Evolutionary conservation across 1,139 yeast species (phyloP).

Genomic region (Geotrichum carabidarum): DNA sequence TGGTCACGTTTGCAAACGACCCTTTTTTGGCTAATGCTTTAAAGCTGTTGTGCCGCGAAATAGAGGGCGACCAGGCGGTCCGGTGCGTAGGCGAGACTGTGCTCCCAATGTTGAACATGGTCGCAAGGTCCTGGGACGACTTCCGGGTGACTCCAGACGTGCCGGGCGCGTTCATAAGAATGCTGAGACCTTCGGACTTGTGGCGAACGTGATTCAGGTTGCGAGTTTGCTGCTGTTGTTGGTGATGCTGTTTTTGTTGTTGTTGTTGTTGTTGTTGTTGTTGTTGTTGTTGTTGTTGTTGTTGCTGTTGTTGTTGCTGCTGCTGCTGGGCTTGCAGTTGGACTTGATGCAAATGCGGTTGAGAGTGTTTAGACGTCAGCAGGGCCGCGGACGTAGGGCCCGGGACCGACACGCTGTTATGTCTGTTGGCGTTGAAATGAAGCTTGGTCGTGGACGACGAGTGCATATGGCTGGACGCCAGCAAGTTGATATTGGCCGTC

Average conservation of each 20-base stretch:
- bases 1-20: too few species aligned
- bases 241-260: not conserved
- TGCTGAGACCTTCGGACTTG: conserved; percentile 14
- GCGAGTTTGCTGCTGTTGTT: not conserved
- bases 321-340: not conserved
- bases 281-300: not conserved
- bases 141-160: conserved; percentile 8
- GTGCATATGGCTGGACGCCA: not conserved
- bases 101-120: conserved; percentile 14
- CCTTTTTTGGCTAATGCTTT: not conserved
- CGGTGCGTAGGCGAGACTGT: conserved; percentile 11
- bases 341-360: not conserved
- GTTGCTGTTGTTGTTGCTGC: not conserved
- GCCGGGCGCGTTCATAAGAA: not conserved
- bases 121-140: conserved; percentile 14
- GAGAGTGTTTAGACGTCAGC: not conserved
- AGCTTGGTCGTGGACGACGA: not conserved
- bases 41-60: conserved; percentile 15
- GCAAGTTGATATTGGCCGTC: conserved; percentile 15
- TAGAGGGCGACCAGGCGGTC: conserved; percentile 13
- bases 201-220: conserved; percentile 10
- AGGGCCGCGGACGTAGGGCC: not conserved
- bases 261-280: not conserved
- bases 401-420: not conserved
- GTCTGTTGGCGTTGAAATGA: not conserved